Evolutionary conservation across 768 basidiomycete species (phyloP).

Genomic region (Baorangia bicolor): DNA sequence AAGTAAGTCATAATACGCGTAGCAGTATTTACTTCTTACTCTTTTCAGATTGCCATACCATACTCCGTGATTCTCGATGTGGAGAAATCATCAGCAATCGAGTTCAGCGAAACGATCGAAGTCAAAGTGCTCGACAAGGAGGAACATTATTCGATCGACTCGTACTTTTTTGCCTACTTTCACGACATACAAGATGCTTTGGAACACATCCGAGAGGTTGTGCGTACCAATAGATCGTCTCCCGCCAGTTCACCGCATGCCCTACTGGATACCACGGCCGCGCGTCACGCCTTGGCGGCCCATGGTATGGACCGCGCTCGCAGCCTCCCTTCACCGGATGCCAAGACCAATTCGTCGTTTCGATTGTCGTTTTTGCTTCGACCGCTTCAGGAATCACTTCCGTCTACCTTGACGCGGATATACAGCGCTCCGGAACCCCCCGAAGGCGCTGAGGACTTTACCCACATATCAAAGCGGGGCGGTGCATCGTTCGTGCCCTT

Average conservation of each 20-base stretch:
- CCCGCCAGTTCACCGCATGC: constrained; percentile 21
- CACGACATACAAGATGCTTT: constrained; percentile 74
- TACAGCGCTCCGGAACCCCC: constrained; percentile 33
- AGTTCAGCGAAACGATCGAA: constrained; percentile 96
- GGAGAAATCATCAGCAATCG: constrained; percentile 84
- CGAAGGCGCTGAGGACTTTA: constrained; percentile 60
- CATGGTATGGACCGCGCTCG: constrained; percentile 41
- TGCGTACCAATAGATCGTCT: constrained; percentile 52
- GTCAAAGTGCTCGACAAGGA: constrained; percentile 84
- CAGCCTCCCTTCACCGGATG: constrained; percentile 36
- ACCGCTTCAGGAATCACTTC: constrained; percentile 61
- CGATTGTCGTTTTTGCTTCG: constrained; percentile 63
- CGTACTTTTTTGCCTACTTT: constrained; percentile 96
- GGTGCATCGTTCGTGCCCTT: constrained; percentile 60
- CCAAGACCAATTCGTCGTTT: constrained; percentile 48
- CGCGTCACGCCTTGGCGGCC: constrained; percentile 32
- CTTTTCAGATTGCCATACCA: constrained; percentile 81
- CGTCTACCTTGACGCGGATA: constrained; percentile 37
- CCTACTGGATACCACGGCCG: constrained; percentile 60
- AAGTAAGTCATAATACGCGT: constrained; percentile 45
- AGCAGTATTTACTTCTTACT: constrained; percentile 3
- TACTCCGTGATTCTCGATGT: constrained; percentile 88
- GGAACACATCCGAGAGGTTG: constrained; percentile 76
- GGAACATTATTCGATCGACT: constrained; percentile 76
- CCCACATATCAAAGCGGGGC: constrained; percentile 61